Evolutionary conservation across 495 filamentous ascomycete genomes (phyloP), one percentile per base, ranked within the genome.

Genomic region (Penicillium steckii): DNA sequence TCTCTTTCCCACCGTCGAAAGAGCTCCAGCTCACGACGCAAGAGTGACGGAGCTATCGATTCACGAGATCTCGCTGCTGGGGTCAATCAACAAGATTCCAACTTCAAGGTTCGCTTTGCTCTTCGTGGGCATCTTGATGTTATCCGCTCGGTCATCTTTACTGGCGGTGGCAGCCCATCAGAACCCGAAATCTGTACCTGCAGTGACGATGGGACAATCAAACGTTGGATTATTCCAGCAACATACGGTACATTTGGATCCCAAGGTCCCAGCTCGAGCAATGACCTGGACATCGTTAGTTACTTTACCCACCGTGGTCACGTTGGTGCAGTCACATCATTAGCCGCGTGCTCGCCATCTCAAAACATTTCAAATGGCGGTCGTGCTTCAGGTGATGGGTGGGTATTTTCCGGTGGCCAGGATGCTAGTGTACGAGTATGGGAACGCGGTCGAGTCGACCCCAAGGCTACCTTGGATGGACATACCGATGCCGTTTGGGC

Each of bases 171-270:
- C 40, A 96, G 89, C 65, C 90, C 90, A 4, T 87, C 89, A 7
- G 94, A 97, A 64, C 94, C 94, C 0, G 94, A 98, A 68, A 92
- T 98, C 43, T 97, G 92, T 67, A 97, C 95, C 3, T 88, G 89
- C 45, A 93, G 95, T 47, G 94, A 98, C 64, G 94, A 98, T 64
- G 93, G 93, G 42, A 85, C 88, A 43, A 86, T 98, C 65, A 98
- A 97, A 67, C 84, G 94, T 51, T 98, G 95, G 88, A 92, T 95
- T 55, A 90, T 97, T 26, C 93, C 93, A 4, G 81, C 85, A 13
- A 84, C 81, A 19, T 88, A 88, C 47, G 85, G 86, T 19, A 79
- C 66, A 41, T 79, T 78, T 60, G 77, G 81, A 21, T 67, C 81
- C 35, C 78, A 81, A 29, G 71, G 64, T 23, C 71, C 75, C 8